Conservation (phyloP, 495 filamentous ascomycete genomes). For the Hyaloscypha finlandica region DNA sequence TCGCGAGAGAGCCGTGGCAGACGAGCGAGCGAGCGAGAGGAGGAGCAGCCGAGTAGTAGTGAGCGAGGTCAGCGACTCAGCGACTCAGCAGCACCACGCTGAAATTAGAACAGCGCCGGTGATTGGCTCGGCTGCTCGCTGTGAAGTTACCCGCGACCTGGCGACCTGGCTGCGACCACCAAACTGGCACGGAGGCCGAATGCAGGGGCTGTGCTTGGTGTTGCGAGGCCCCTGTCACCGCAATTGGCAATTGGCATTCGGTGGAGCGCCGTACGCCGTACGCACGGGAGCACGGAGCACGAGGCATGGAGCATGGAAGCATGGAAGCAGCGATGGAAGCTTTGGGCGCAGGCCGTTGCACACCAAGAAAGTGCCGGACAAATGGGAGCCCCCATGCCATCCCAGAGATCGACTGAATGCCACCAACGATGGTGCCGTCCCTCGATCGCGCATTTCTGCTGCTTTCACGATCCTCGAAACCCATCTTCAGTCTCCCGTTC, state of each 20-base stretch:
- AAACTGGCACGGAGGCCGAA: neutral
- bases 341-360: slow-evolving; percentile 2
- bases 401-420: slow-evolving; percentile 6
- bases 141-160: neutral
- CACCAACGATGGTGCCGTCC: slow-evolving; percentile 10
- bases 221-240: neutral
- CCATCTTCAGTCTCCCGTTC: neutral
- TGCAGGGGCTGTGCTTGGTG: slow-evolving; percentile 4
- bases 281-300: too few species aligned
- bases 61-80: neutral
- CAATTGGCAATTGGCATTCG: neutral
- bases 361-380: slow-evolving; percentile 26
- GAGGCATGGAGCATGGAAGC: neutral
- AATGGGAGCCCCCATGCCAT: slow-evolving; percentile 13
- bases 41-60: neutral
- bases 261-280: neutral
- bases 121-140: neutral
- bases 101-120: slow-evolving; percentile 1
- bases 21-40: neutral
- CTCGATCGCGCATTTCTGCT: neutral
- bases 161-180: too few species aligned
- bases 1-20: neutral
- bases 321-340: neutral
- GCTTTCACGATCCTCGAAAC: neutral
- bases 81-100: neutral